Base-by-base conservation (phyloP, 2,329 filamentous ascomycete species). In the Cladophialophora yegresii region DNA sequence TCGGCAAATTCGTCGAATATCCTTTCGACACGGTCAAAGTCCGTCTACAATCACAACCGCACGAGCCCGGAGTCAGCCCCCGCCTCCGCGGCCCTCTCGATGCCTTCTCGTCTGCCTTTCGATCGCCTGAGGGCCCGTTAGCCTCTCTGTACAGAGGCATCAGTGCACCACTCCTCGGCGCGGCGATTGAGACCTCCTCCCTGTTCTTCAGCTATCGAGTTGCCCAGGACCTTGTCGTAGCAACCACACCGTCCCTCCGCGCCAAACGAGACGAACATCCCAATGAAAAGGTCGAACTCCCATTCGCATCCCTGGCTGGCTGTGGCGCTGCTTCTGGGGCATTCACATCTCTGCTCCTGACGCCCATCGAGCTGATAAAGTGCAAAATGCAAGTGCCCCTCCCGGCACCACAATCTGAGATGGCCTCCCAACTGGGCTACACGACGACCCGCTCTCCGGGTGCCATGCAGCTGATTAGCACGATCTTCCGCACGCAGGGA, bases 21-120 rank as follows among this genome's bases (percentile, higher is more conserved):
- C 95, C 95, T 26, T 99, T 99, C 79, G 95, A 99, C 79, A 99
- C 95, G 0, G 89, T 99, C 77, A 99, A 99, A 80, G 95, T 99
- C 65, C 90, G 95, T 47, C 85, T 99, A 10, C 95, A 99, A 77
- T 95, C 93, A n/a, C 93, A 98, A 77, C 91, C 92, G 36, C 89
- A 93, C 76, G 2, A 92, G 92, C 16, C 85, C 93, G 47, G 57
- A 30, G 65, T 66, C 12, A 45, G 43, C 5, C 50, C 50, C 9
- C 63, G 63, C 55, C 50, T 71, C n/a, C 53, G 62, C 43, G 95
- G 95, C 0, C 93, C 95, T 0, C 73, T 97, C 68, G 95, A 99
- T 79, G 98, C 95, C 79, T 96, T 99, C 58, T 64, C 62, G 9
- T 62, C 79, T 85, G 87, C 72, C 90, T 98, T 80, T 92, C 92